Base-by-base conservation (phyloP, 176 grass and related monocot species). In the Carex parvula region DNA sequence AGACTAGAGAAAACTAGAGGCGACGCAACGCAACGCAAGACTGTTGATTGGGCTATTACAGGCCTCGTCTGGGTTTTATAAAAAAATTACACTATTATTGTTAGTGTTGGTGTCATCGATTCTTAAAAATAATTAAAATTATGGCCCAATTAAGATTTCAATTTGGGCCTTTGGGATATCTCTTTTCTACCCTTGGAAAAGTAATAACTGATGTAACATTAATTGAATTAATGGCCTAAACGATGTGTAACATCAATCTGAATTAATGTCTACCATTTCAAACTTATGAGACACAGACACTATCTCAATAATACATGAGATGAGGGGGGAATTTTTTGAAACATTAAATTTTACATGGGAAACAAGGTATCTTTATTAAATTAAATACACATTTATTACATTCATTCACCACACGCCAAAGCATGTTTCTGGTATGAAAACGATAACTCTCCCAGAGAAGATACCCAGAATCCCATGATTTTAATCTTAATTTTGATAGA, bases 351-450 rank as follows among this genome's bases (percentile, higher is more conserved):
- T 54, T 54, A 75, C 46, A 75, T 3, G 46, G 21, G 46, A 54
- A 8, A 44, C 20, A 53, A 29, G 13, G 22, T 29, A 5, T 76
- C 39, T 10, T 50, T 39, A 29, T 29, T 29, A 29, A 29, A 73
- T 73, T 50, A 21, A 74, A 26, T 75, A 53, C 42, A 22, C 20
- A 53, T 75, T 77, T 30, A 56, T 55, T 56, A 33, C 46, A 77
- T 56, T 56, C 71, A 75, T 41, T 46, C 50, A 48, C 44, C 42
- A 77, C 73, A 77, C 50, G 26, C 50, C 73, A 56, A 56, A 8
- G 73, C 22, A 57, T 77, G 14, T 6, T 30, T 77, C 73, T 55
- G 24, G 48, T 76, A 76, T 75, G 71, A 74, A 44, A 76, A 55
- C 72, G 48, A 55, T 76, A 30, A 76, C 73, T 56, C 14, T 77